Conservation (phyloP, 257 asterid species). For the Rauvolfia tetraphylla region DNA sequence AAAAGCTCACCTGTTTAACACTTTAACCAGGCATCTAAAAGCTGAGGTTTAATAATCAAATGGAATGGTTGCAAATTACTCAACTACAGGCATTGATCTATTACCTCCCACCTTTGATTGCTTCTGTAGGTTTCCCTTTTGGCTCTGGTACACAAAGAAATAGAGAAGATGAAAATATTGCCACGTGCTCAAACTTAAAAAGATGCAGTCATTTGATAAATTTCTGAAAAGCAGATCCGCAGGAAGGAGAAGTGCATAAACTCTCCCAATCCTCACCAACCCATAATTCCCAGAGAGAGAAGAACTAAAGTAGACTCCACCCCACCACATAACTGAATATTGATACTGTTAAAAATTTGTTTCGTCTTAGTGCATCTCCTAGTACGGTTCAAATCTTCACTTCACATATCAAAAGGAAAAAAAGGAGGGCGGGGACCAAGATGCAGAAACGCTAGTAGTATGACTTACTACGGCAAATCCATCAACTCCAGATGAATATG, state of each 20-base stretch:
- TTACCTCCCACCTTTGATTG: conserved; percentile 98
- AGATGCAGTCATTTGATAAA: neutral
- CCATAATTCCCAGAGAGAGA: neutral
- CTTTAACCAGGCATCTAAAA: conserved; percentile 49
- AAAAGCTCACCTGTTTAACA: conserved; percentile 98
- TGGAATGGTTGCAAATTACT: neutral
- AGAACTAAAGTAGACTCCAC: neutral
- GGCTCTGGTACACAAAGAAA: conserved; percentile 44
- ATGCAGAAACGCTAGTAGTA: neutral
- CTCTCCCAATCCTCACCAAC: neutral
- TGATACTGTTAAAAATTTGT: neutral
- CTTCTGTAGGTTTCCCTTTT: conserved; percentile 91
- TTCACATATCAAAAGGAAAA: neutral
- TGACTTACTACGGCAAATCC: neutral
- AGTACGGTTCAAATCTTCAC: neutral
- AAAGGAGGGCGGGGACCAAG: neutral
- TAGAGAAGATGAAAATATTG: conserved; percentile 10
- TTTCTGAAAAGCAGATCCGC: neutral
- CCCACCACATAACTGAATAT: neutral
- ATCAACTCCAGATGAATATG: neutral
- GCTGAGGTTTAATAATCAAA: conserved; percentile 24
- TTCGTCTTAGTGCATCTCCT: neutral
- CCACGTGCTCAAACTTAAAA: neutral
- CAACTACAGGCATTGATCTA: conserved; percentile 20
- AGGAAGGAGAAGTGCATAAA: neutral